These are phyloP conservation scores for Cavenderia fasciculata DNA, from an alignment of 78 protist species.

Conservation along the genomic window DNA sequence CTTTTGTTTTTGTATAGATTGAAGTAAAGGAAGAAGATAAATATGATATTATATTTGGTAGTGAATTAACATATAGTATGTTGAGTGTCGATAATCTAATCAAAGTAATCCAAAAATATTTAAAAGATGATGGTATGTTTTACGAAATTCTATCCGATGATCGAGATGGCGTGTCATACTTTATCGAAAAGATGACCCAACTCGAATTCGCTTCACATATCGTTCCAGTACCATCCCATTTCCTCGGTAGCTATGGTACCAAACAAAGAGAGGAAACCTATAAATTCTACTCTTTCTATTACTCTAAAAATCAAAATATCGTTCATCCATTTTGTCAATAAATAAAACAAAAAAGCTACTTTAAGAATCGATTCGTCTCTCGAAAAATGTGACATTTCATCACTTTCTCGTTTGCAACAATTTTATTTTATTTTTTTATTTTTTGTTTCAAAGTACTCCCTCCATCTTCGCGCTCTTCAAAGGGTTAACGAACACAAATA, in stretches of 20 bases:
- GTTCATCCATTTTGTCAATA: too few relatives aligned
- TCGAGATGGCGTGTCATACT: slow-evolving; percentile 84
- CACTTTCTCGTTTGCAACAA: too few relatives aligned
- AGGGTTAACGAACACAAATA: too few relatives aligned
- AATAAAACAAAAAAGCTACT: too few relatives aligned
- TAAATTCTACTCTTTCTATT: slow-evolving; percentile 79
- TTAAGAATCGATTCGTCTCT: too few relatives aligned
- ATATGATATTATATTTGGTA: slow-evolving; percentile 83
- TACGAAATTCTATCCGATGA: slow-evolving; percentile 87
- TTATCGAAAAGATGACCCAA: slow-evolving; percentile 60
- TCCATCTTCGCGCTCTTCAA: too few relatives aligned
- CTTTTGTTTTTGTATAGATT: neutral
- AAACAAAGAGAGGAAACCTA: slow-evolving; percentile 84
- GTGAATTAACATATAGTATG: slow-evolving; percentile 85
- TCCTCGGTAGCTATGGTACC: slow-evolving; percentile 75
- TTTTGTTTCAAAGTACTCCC: too few relatives aligned
- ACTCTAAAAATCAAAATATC: too few relatives aligned
- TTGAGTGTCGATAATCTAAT: slow-evolving; percentile 75
- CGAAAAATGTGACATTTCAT: too few relatives aligned
- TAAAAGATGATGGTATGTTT: slow-evolving; percentile 82
- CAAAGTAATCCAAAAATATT: slow-evolving; percentile 33
- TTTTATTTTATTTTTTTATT: too few relatives aligned
- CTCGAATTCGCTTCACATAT: slow-evolving; percentile 16
- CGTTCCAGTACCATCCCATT: slow-evolving; percentile 28
- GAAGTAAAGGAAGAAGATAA: neutral